Percentiles rank a stretch among this genome's conserved stretches.
Evolutionary conservation across 768 basidiomycete genomes (phyloP).

Genomic region (Phlebiopsis flavidoalba): DNA sequence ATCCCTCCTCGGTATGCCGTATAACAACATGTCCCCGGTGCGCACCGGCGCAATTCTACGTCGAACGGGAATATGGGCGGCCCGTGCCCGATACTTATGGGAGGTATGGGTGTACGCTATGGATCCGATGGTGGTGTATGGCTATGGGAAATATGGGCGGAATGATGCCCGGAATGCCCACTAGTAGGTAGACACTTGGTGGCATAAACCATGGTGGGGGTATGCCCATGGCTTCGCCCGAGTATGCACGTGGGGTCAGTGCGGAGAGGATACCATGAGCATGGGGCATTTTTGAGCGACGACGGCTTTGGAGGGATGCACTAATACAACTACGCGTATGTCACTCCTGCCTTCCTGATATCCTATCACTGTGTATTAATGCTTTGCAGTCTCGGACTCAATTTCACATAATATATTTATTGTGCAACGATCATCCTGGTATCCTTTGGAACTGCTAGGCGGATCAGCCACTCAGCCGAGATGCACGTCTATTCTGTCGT

Average conservation of each 20-base stretch:
- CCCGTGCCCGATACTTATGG: conserved; percentile 27
- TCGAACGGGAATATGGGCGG: conserved; percentile 21
- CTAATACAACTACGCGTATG: conserved; percentile 1
- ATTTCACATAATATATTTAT: no score
- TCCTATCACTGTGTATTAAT: neutral
- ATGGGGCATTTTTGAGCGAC: conserved; percentile 18
- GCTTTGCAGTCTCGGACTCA: neutral
- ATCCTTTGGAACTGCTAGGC: no score
- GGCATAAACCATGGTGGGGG: conserved; percentile 3
- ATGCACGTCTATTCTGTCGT: no score
- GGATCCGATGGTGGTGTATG: conserved; percentile 15
- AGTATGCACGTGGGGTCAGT: conserved; percentile 15
- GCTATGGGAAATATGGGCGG: conserved; percentile 11
- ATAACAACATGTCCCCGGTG: conserved; percentile 24
- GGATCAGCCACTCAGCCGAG: no score
- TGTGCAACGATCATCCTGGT: no score
- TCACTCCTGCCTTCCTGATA: neutral
- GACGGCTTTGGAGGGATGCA: conserved; percentile 24
- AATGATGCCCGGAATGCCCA: conserved; percentile 12
- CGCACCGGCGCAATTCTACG: conserved; percentile 41
- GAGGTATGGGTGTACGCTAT: conserved; percentile 20
- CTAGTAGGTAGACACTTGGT: neutral
- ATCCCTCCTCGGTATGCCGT: conserved; percentile 25
- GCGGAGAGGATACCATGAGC: conserved; percentile 22
- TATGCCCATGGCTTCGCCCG: conserved; percentile 21